These are phyloP conservation scores for Verticillium tricorpus DNA, from an alignment of 2,329 filamentous ascomycete genomes.

Conservation along the genomic window DNA sequence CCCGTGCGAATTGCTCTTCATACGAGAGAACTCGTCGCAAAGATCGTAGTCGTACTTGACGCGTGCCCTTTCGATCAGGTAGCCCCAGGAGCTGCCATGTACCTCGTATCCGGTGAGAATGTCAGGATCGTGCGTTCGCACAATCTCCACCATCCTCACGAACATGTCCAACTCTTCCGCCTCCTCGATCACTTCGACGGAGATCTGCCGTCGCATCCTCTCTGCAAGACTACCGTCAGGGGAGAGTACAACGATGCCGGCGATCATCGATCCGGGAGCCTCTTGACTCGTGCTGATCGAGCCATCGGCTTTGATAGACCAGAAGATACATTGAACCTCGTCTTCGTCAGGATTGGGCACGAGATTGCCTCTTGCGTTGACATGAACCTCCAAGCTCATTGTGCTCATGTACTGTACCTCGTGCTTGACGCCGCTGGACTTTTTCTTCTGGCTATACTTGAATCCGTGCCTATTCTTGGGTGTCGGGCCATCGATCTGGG, in stretches of 20 bases:
- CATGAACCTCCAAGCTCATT: constrained; percentile 90
- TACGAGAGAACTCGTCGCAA: constrained; percentile 85
- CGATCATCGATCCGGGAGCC: constrained; percentile 42
- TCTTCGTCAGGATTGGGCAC: constrained; percentile 89
- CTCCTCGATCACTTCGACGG: constrained; percentile 68
- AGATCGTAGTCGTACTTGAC: constrained; percentile 86
- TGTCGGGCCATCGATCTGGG: constrained; percentile 86
- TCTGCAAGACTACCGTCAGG: constrained; percentile 53
- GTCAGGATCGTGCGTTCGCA: constrained; percentile 80
- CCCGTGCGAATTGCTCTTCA: constrained; percentile 78
- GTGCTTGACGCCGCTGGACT: constrained; percentile 72
- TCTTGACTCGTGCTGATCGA: constrained; percentile 43
- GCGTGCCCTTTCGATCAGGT: constrained; percentile 83
- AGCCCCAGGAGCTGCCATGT: constrained; percentile 91
- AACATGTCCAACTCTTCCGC: constrained; percentile 78
- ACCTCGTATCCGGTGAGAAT: constrained; percentile 94
- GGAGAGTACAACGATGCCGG: constrained; percentile 71
- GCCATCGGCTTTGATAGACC: constrained; percentile 79
- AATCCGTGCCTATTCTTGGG: constrained; percentile 78
- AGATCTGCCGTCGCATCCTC: constrained; percentile 57
- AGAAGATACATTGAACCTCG: constrained; percentile 83
- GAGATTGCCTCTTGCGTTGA: constrained; percentile 77
- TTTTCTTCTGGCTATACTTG: constrained; percentile 76
- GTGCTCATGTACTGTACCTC: constrained; percentile 93
- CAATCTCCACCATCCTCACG: constrained; percentile 80